phyloP scores from a whole-genome alignment of 2,329 filamentous ascomycete species.

The Talaromyces atroroseus region DNA sequence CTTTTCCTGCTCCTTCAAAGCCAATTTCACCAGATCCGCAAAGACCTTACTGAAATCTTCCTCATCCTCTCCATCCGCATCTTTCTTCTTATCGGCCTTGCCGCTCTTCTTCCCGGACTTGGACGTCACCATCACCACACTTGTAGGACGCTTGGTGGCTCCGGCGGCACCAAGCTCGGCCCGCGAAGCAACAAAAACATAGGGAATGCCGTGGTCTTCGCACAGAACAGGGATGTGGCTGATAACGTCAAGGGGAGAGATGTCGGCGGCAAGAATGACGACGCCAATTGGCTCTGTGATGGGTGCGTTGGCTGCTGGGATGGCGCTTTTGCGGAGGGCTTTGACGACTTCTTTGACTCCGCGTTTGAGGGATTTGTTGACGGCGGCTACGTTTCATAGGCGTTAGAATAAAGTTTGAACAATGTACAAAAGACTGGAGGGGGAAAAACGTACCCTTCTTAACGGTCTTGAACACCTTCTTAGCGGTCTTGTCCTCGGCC shows the following conservation, averaged over 20 bases:
- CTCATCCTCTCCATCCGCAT: conserved; percentile 33
- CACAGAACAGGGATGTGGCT: conserved; percentile 95
- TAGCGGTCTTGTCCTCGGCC: conserved; percentile 46
- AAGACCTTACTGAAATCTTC: conserved; percentile 49
- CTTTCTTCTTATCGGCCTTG: conserved; percentile 47
- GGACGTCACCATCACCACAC: conserved; percentile 76
- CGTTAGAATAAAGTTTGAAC: background rate
- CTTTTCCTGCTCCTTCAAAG: conserved; percentile 53
- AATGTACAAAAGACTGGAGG: background rate
- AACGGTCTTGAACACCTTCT: conserved; percentile 49
- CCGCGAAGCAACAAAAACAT: conserved; percentile 88
- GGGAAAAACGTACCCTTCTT: conserved; percentile 40
- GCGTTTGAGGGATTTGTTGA: conserved; percentile 91
- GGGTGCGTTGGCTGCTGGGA: conserved; percentile 59
- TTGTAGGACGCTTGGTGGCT: conserved; percentile 92
- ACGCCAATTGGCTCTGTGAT: conserved; percentile 62
- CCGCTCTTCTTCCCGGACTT: conserved; percentile 47
- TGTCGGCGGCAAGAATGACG: conserved; percentile 91
- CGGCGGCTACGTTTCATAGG: conserved; percentile 66
- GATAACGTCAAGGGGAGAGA: conserved; percentile 98
- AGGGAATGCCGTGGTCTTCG: conserved; percentile 96
- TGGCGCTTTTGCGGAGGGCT: conserved; percentile 84
- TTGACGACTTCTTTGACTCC: conserved; percentile 99
- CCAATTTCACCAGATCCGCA: conserved; percentile 54
- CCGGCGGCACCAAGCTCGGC: conserved; percentile 91